These are phyloP conservation scores for Coemansia sp. DNA, from an alignment of 192 early-diverging fungal species.

Conservation along the genomic window DNA sequence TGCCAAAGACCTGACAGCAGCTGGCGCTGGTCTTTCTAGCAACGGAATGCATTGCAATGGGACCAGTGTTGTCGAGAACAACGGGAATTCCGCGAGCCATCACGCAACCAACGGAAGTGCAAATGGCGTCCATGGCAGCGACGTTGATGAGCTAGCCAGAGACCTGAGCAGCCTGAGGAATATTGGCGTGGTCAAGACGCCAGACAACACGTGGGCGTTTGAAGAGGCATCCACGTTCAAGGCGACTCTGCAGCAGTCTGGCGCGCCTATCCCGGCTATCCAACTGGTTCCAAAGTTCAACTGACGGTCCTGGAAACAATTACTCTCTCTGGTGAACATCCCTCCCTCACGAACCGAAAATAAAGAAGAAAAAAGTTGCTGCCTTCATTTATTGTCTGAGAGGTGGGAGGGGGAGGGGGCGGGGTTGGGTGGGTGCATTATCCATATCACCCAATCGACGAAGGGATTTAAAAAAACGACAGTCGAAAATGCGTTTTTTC, in stretches of 20 bases:
- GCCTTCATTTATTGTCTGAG: too few species aligned
- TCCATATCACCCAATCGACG: too few species aligned
- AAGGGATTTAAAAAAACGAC: too few species aligned
- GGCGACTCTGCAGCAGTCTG: constrained; percentile 42
- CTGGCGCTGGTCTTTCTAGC: neutral
- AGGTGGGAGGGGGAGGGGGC: too few species aligned
- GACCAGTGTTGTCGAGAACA: constrained; percentile 4
- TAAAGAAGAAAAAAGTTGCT: too few species aligned
- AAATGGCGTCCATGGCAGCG: neutral
- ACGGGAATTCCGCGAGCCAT: constrained; percentile 4
- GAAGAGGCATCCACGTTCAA: constrained; percentile 36
- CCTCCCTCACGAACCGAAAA: neutral
- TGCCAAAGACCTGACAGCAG: neutral
- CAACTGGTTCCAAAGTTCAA: constrained; percentile 36
- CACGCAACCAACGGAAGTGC: constrained; percentile 1
- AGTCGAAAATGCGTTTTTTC: too few species aligned
- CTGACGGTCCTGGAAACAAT: neutral
- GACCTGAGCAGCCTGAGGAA: constrained; percentile 25
- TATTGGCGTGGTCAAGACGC: constrained; percentile 43
- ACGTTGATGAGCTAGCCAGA: constrained; percentile 1
- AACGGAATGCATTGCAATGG: neutral
- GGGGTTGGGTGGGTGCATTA: too few species aligned
- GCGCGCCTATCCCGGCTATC: constrained; percentile 35
- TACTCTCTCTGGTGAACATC: neutral
- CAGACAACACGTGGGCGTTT: constrained; percentile 34